These are phyloP conservation scores for Pythium inflatum DNA, from an alignment of 352 stramenopile species.

Conservation along the genomic window DNA sequence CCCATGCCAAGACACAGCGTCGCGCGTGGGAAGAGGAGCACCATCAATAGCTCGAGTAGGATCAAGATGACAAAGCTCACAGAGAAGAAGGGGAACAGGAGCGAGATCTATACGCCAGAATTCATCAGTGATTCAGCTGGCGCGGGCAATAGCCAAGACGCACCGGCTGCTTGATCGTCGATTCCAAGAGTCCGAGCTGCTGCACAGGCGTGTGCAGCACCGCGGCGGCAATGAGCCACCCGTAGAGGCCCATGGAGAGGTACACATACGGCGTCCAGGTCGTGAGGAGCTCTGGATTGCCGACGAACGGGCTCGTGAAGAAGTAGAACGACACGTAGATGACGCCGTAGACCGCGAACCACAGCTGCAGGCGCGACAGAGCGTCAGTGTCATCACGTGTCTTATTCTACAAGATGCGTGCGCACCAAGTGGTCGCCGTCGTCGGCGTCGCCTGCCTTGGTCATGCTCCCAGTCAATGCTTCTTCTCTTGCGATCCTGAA, in stretches of 20 bases:
- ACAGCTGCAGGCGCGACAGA: conserved; percentile 49
- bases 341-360: conserved; percentile 80
- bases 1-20: conserved; percentile 57
- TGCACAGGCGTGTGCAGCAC: conserved; percentile 77
- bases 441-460: conserved; percentile 2
- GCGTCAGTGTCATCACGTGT: background rate
- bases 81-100: conserved; percentile 88
- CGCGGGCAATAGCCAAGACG: too few species aligned
- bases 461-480: too few species aligned
- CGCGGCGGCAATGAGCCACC: conserved; percentile 79
- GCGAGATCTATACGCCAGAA: conserved; percentile 55
- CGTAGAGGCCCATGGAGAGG: conserved; percentile 85
- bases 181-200: conserved; percentile 70
- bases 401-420: background rate
- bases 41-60: conserved; percentile 71
- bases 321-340: conserved; percentile 90
- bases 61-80: conserved; percentile 80
- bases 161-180: conserved; percentile 85
- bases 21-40: conserved; percentile 59
- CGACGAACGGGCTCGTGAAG: conserved; percentile 88
- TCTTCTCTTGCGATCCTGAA: too few species aligned
- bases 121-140: background rate
- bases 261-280: conserved; percentile 90
- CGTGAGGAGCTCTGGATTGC: conserved; percentile 81
- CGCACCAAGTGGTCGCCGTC: conserved; percentile 35